Base-by-base conservation (phyloP, 192 early-diverging fungal genomes). In the Radiomyces spectabilis region DNA sequence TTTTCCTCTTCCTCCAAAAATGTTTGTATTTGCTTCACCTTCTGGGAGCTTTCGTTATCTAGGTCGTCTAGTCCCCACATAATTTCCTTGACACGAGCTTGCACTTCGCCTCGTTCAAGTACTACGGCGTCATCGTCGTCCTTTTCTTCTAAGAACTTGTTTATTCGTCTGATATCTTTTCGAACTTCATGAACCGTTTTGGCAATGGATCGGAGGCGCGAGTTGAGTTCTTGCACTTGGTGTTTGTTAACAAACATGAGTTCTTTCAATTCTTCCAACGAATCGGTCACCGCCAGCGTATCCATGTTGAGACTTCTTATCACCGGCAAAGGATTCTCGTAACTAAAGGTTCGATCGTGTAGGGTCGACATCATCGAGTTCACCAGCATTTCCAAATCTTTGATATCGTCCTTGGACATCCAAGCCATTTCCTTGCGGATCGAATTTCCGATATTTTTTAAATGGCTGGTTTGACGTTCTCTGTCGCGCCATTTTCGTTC, bases 21-120 rank as follows among this genome's bases (percentile, higher is more conserved):
- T 12, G 34, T 39, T 12, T 66, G 62, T 57, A 70, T 70, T 29
- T 62, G 61, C 40, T 44, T 60, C 13, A 70, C 29, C 53, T 63
- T 56, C 35, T 59, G 49, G n/a, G 57, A 53, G 27, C 40, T 51
- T 19, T 51, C 56, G 18, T 19, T 34, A 46, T 70, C 61, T 13
- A 70, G 27, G 37, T 70, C 68, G 57, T 70, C 68, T 30, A 70
- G 49, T 19, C 68, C 68, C 68, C 68, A 70, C 61, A 70, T 58
- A 51, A 70, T 70, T 22, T 65, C 52, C 24, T 70, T 59, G 2
- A 70, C 62, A 15, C 62, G 42, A 52, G 44, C 57, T 26, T 63
- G 57, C 0, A 63, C 68, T 41, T 70, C 68, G 33, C 64, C 64
- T 37, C 59, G 58, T 29, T 63, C 61, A 24, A 63, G 31, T 6